Conservation (phyloP, 352 stramenopile genomes). For the Phytophthora quininea region DNA sequence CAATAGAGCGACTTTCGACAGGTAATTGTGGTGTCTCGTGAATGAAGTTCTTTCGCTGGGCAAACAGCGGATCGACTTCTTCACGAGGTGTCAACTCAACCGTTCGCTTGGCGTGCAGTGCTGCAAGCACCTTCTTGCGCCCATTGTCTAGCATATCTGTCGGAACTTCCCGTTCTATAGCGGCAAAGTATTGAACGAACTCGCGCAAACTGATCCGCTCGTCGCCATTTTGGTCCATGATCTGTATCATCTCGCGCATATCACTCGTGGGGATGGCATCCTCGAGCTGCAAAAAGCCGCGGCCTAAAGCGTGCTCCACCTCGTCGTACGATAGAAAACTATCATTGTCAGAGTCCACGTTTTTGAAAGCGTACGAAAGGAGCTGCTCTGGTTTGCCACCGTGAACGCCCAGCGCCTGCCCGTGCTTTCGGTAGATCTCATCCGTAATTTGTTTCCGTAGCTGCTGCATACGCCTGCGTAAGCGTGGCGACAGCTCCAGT, state of each 20-base stretch:
- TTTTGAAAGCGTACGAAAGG: constrained; percentile 79
- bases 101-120: constrained; percentile 61
- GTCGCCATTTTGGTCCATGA: constrained; percentile 78
- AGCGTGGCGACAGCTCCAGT: constrained; percentile 62
- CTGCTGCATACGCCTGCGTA: constrained; percentile 68
- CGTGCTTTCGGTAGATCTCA: constrained; percentile 62
- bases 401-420: constrained; percentile 56
- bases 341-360: constrained; percentile 79
- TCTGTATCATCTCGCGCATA: constrained; percentile 75
- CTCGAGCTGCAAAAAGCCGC: constrained; percentile 61
- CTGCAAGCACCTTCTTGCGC: constrained; percentile 61
- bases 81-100: constrained; percentile 54
- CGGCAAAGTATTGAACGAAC: constrained; percentile 85
- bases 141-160: constrained; percentile 70
- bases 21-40: neutral
- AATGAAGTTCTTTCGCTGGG: constrained; percentile 7
- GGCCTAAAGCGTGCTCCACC: constrained; percentile 62
- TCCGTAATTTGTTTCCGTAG: constrained; percentile 66
- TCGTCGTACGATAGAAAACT: constrained; percentile 77
- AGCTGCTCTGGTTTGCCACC: constrained; percentile 72
- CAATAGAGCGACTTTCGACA: constrained; percentile 6
- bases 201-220: constrained; percentile 80
- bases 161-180: constrained; percentile 57
- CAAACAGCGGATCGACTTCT: constrained; percentile 45
- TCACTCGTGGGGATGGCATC: constrained; percentile 49